Conservation (phyloP, 1,139 yeast genomes). For the Dujonia santamariae region DNA sequence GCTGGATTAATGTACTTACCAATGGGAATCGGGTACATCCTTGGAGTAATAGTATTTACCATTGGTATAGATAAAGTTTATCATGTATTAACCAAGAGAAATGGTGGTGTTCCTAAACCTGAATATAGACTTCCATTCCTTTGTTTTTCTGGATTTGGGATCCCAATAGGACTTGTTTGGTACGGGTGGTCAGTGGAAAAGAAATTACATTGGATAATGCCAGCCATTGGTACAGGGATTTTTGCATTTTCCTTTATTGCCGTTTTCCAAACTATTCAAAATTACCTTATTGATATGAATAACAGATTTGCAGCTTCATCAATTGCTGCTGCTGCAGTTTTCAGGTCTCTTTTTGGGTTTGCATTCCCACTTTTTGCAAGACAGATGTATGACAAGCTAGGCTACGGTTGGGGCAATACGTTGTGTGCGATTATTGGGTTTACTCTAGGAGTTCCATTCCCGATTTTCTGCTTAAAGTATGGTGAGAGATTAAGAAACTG, state of each 20-base stretch:
- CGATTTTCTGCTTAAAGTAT: constrained; percentile 37
- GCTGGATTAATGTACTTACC: constrained; percentile 45
- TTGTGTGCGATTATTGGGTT: constrained; percentile 41
- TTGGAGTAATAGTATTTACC: constrained; percentile 44
- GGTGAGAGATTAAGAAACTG: constrained; percentile 38
- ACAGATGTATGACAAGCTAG: constrained; percentile 35
- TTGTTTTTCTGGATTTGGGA: constrained; percentile 28
- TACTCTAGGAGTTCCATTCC: constrained; percentile 42
- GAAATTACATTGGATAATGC: constrained; percentile 46
- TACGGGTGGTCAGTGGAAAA: constrained; percentile 46
- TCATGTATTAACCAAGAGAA: constrained; percentile 22
- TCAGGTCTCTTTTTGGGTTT: constrained; percentile 42
- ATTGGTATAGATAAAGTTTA: constrained; percentile 29
- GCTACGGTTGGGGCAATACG: constrained; percentile 48
- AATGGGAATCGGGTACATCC: constrained; percentile 41
- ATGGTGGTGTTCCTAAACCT: constrained; percentile 39
- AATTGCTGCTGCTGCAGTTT: constrained; percentile 48
- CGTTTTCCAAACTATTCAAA: constrained; percentile 43
- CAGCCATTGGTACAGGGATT: constrained; percentile 41
- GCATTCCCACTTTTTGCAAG: constrained; percentile 42
- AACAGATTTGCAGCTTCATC: constrained; percentile 43
- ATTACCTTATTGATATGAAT: constrained; percentile 45
- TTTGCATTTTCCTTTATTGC: constrained; percentile 45
- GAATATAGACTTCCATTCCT: constrained; percentile 44
- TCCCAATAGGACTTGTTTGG: constrained; percentile 44